Evolutionary conservation across 352 stramenopile species (phyloP), one percentile per base, ranked within the genome.

Genomic region (Albugo laibachii): DNA sequence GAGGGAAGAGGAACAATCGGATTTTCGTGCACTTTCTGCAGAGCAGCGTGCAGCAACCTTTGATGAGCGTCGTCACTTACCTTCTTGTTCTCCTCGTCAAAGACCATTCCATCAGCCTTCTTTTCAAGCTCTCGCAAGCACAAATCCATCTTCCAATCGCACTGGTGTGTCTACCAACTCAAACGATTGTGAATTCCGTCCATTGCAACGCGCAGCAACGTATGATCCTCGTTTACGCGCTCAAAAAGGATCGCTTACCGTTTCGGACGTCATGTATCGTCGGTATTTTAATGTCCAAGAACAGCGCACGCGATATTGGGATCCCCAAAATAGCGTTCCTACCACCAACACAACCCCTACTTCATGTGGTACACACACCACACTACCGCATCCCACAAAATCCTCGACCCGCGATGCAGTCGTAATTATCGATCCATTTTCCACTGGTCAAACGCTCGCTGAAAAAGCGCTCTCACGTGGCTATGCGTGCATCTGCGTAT

Each of bases 351-450:
- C 24, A 31, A 8, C 8, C 24, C 24, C 38, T 24, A 43, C 38
- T 10, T 24, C 16, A 41, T 19, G 18, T 18, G 41, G 41, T 15
- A 55, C 63, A 16, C 52, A 50, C 27, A 59, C 65, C 36, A 49
- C 47, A 5, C 50, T 56, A 21, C 52, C 21, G 20, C 54, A 57
- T 10, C 45, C 36, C 21, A 59, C 58, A 45, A 24, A 24, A 24
- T 8, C 20, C 8, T 44, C 74, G n/a, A 41, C 58, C 14, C 67
- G 65, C 6, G 55, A 70, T 10, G 77, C 79, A 10, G 70, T 96
- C 12, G 83, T 96, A n/a, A 65, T 97, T 31, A 80, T 98, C 11
- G 88, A 97, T 56, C 89, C 92, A 5, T 97, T 97, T 62, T 95
- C 83, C 0, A 97, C 92, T 41, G 93, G 91, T 50, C 91, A 83